phyloP scores from a whole-genome alignment of 176 grass and related monocot genomes.

The Elymus sibiricus region DNA sequence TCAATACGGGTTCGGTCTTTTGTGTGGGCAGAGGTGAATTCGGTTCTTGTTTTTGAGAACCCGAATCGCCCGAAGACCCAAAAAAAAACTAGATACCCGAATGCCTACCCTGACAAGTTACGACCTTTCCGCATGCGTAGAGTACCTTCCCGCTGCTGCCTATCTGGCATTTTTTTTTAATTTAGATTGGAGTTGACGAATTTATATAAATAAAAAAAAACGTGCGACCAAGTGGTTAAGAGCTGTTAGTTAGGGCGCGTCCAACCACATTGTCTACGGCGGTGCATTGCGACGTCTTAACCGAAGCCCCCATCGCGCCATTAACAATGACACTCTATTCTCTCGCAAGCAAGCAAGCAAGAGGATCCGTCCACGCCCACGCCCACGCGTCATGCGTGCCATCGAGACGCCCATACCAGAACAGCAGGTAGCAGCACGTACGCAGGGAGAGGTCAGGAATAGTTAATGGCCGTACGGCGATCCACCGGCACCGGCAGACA shows the following conservation, averaged over 20 bases:
- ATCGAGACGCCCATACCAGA: neutral
- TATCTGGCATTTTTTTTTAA: too few species aligned
- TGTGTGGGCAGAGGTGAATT: too few species aligned
- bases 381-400: slow-evolving; percentile 26
- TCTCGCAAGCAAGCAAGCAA: neutral
- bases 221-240: neutral
- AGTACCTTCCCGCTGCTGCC: too few species aligned
- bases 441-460: neutral
- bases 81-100: too few species aligned
- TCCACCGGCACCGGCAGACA: slow-evolving; percentile 9
- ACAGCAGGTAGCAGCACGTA: slow-evolving; percentile 44
- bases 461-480: slow-evolving; percentile 31
- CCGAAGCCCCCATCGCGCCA: neutral
- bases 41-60: too few species aligned
- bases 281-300: slow-evolving; percentile 18
- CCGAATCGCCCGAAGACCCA: too few species aligned
- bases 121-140: too few species aligned
- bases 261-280: neutral
- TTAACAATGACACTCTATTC: neutral
- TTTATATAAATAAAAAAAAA: neutral
- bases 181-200: neutral
- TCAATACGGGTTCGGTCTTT: too few species aligned
- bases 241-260: slow-evolving; percentile 24
- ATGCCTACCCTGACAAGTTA: too few species aligned
- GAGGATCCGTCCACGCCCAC: neutral